Evolutionary conservation across 2,329 filamentous ascomycete species (phyloP), one percentile per base, ranked within the genome.

Genomic region (Colletotrichum acutatum): DNA sequence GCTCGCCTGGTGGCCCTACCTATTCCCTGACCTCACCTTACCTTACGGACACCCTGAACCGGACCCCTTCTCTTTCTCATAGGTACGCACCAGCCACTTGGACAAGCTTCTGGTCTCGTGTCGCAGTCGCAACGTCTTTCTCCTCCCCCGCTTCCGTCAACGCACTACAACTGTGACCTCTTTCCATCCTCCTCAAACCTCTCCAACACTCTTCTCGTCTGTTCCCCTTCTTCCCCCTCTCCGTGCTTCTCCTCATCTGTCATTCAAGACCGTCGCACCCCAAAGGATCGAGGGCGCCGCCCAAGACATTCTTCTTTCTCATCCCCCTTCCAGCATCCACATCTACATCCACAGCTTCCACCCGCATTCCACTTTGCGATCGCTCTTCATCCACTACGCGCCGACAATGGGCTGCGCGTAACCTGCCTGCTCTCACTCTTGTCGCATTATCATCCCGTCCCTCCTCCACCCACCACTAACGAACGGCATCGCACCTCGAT

Each of bases 351-450:
- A 59, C 46, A 42, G 32, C n/a, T 32, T 58, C 30, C 59, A 24
- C 61, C 56, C 56, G 53, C 57, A 53, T 74, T 66, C 64, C 68
- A 52, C 70, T 46, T 70, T 68, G 72, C 65, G 69, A 69, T 62
- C 69, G 58, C 34, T 65, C 22, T 56, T 62, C 60, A 49, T 63
- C 30, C 52, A 63, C 57, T 69, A 46, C 69, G 64, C 62, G 54
- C 77, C 77, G 76, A 81, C 78, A 76, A 82, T 82, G 80, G 78
- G 80, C 80, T 76, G 78, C 79, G 78, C 80, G 76, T 82, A 78
- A 78, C 76, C 77, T 74, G 19, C 71, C 77, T 74, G 42, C 71
- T 71, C 74, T 34, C 32, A 34, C 32, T 34, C 32, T 34, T 71
- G 72, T 75, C 68, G 68, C 69, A 74, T 62, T 57, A 73, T 72